Conservation (phyloP, 495 filamentous ascomycete genomes). For the Penicillium arizonense region DNA sequence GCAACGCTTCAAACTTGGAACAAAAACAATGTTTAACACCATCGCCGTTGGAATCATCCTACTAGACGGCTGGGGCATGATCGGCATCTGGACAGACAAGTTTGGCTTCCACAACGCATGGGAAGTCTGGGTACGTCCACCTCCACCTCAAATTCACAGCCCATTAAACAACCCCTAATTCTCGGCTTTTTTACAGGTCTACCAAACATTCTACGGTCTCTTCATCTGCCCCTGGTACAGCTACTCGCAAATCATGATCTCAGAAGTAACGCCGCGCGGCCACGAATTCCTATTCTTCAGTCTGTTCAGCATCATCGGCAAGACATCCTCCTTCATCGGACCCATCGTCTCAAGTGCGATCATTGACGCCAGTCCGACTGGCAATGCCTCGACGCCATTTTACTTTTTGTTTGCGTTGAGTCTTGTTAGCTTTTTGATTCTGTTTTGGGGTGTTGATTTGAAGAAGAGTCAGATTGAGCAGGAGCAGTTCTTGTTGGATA, state of each 20-base stretch:
- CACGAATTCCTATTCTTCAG: slow-evolving; percentile 68
- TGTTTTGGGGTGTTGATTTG: slow-evolving; percentile 55
- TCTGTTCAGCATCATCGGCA: slow-evolving; percentile 64
- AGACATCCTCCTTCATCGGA: slow-evolving; percentile 63
- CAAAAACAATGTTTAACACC: slow-evolving; percentile 63
- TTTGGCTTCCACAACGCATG: slow-evolving; percentile 63
- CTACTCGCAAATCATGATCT: slow-evolving; percentile 67
- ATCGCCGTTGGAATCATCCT: slow-evolving; percentile 56
- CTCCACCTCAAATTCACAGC: not conserved
- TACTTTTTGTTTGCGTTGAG: slow-evolving; percentile 63
- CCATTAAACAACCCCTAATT: not conserved
- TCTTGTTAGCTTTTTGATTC: slow-evolving; percentile 48
- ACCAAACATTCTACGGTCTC: slow-evolving; percentile 63
- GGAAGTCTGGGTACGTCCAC: slow-evolving; percentile 54
- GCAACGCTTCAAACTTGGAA: slow-evolving; percentile 47
- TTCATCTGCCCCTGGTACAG: slow-evolving; percentile 70
- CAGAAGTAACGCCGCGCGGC: slow-evolving; percentile 61
- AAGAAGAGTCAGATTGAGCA: slow-evolving; percentile 60
- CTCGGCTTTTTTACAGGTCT: slow-evolving; percentile 33
- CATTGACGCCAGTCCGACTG: slow-evolving; percentile 56
- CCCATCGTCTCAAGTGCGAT: slow-evolving; percentile 64
- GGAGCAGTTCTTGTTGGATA: slow-evolving; percentile 29
- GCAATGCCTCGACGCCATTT: slow-evolving; percentile 58
- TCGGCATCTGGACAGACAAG: slow-evolving; percentile 60
- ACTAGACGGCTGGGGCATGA: slow-evolving; percentile 65